These are phyloP conservation scores for Rhizopogon rudus DNA, from an alignment of 768 basidiomycete genomes.

Conservation along the genomic window DNA sequence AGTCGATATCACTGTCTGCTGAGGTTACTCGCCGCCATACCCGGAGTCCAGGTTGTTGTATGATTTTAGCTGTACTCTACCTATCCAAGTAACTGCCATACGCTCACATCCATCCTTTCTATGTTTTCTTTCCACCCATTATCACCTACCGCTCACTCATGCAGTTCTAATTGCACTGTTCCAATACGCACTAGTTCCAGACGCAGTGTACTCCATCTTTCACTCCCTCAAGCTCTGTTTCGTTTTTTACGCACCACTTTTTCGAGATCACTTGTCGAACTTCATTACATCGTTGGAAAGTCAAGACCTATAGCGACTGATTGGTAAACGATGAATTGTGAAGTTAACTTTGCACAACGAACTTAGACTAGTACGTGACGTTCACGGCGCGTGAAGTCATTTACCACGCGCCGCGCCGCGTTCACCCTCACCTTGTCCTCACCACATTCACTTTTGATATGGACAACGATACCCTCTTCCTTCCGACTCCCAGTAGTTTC, in stretches of 20 bases:
- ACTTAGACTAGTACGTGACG: not conserved
- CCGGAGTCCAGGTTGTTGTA: constrained; percentile 1
- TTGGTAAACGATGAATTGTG: not conserved
- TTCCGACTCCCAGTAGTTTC: constrained; percentile 66
- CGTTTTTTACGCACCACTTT: not conserved
- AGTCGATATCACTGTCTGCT: not conserved
- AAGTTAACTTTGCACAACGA: too few relatives aligned
- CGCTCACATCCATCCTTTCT: not conserved
- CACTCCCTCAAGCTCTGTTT: constrained; percentile 12
- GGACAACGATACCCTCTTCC: constrained; percentile 17
- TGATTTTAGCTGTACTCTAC: constrained; percentile 1
- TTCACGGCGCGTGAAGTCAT: constrained; percentile 5
- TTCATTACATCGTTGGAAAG: not conserved
- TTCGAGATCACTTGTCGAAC: not conserved
- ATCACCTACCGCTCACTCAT: constrained; percentile 7
- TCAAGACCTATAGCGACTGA: not conserved
- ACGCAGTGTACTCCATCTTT: constrained; percentile 17
- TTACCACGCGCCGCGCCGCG: constrained; percentile 10
- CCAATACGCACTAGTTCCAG: constrained; percentile 19
- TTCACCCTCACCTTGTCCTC: constrained; percentile 17
- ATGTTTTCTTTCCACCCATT: constrained; percentile 8
- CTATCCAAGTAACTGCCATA: constrained; percentile 3
- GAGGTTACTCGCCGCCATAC: not conserved
- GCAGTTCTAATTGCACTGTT: constrained; percentile 5
- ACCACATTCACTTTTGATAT: constrained; percentile 9